phyloP scores from a whole-genome alignment of 1,284 basidiomycete species.

The Termitomyces sp. region DNA sequence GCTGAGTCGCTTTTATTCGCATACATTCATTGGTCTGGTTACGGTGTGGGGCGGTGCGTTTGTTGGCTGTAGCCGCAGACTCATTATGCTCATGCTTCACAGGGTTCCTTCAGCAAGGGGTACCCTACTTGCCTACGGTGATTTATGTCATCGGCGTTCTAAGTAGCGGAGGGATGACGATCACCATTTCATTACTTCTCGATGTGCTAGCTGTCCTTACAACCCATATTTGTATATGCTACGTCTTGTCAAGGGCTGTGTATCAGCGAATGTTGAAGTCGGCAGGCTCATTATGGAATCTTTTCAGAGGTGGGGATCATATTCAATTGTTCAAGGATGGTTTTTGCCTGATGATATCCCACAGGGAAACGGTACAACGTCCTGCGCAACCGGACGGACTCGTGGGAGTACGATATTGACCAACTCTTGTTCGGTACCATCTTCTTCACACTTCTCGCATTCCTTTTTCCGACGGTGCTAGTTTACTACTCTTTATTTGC shows the following conservation, averaged over 20 bases:
- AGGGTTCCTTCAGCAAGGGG: constrained; percentile 33
- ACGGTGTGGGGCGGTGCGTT: constrained; percentile 64
- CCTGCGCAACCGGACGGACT: constrained; percentile 78
- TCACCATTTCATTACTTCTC: constrained; percentile 61
- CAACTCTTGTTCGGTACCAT: constrained; percentile 93
- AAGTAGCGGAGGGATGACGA: constrained; percentile 65
- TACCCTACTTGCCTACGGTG: constrained; percentile 41
- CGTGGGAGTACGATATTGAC: constrained; percentile 89
- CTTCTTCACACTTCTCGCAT: constrained; percentile 73
- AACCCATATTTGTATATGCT: constrained; percentile 70
- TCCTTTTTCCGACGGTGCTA: constrained; percentile 86
- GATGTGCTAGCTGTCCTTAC: constrained; percentile 69
- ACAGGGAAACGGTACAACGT: constrained; percentile 85
- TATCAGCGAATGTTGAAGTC: constrained; percentile 63
- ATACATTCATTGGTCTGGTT: constrained; percentile 61
- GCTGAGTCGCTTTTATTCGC: constrained; percentile 77
- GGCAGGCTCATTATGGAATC: constrained; percentile 77
- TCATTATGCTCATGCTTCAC: background rate
- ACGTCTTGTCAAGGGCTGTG: constrained; percentile 59
- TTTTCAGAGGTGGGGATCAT: constrained; percentile 77
- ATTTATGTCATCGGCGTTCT: constrained; percentile 48
- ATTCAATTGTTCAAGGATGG: background rate
- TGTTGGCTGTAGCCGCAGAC: constrained; percentile 1
- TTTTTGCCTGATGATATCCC: background rate
- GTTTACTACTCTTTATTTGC: constrained; percentile 86